Evolutionary conservation across 495 filamentous ascomycete genomes (phyloP).

Genomic region (Penicillium nucicola): DNA sequence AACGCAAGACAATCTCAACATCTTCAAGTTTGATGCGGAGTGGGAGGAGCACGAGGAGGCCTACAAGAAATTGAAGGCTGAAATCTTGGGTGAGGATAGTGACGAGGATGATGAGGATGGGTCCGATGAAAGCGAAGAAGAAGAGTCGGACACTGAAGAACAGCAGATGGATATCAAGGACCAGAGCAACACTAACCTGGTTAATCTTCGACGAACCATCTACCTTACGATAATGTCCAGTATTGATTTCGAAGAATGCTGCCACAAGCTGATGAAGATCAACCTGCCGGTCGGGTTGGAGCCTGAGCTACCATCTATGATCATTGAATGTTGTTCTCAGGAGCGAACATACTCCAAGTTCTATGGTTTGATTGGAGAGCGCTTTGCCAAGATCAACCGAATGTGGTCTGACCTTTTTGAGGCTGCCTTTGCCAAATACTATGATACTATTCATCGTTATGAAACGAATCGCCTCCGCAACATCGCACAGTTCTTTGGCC

Average conservation of each 20-base stretch:
- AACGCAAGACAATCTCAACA: slow-evolving; percentile 79
- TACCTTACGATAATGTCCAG: slow-evolving; percentile 97
- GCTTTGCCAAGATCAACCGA: slow-evolving; percentile 92
- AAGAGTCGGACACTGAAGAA: slow-evolving; percentile 75
- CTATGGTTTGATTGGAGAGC: slow-evolving; percentile 89
- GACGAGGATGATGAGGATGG: slow-evolving; percentile 73
- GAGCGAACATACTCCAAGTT: slow-evolving; percentile 96
- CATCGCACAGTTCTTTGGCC: slow-evolving; percentile 91
- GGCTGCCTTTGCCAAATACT: slow-evolving; percentile 83
- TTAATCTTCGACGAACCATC: slow-evolving; percentile 89
- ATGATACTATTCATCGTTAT: slow-evolving; percentile 95
- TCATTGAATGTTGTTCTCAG: slow-evolving; percentile 93
- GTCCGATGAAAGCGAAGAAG: slow-evolving; percentile 67
- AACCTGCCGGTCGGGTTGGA: slow-evolving; percentile 86
- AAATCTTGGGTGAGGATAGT: slow-evolving; percentile 90
- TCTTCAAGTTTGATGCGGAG: slow-evolving; percentile 90
- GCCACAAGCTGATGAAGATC: slow-evolving; percentile 93
- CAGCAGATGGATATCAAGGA: slow-evolving; percentile 90
- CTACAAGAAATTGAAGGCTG: slow-evolving; percentile 83
- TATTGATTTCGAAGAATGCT: slow-evolving; percentile 91
- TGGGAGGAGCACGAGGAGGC: slow-evolving; percentile 90
- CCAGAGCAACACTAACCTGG: slow-evolving; percentile 90
- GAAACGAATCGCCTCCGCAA: slow-evolving; percentile 93
- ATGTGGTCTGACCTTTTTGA: slow-evolving; percentile 93
- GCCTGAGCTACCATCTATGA: slow-evolving; percentile 88